These are phyloP conservation scores for Podospora pseudoanserina DNA, from an alignment of 495 filamentous ascomycete genomes.

Conservation along the genomic window DNA sequence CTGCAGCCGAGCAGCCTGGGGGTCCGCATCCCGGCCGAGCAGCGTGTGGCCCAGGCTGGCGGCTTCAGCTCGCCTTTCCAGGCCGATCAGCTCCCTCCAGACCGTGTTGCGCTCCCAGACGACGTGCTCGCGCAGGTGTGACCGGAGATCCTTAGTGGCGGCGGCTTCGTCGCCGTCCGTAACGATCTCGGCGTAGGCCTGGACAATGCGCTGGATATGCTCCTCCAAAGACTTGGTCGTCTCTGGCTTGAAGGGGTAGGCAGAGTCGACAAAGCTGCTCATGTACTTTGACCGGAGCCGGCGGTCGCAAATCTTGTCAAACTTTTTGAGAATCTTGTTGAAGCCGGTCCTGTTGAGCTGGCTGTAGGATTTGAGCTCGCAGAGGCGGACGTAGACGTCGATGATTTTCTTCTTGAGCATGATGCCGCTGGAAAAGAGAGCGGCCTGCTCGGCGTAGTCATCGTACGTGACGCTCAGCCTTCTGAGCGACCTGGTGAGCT, in stretches of 20 bases:
- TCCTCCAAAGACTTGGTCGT: constrained; percentile 68
- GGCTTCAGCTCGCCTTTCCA: constrained; percentile 93
- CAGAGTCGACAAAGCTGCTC: constrained; percentile 61
- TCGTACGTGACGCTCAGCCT: constrained; percentile 61
- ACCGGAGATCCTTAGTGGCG: constrained; percentile 78
- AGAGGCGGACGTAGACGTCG: constrained; percentile 85
- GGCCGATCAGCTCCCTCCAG: constrained; percentile 98
- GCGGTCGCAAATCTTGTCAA: constrained; percentile 90
- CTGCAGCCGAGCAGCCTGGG: constrained; percentile 66
- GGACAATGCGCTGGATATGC: constrained; percentile 68
- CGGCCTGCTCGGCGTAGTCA: constrained; percentile 70
- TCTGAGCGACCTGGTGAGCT: constrained; percentile 45
- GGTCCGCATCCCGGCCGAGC: constrained; percentile 69
- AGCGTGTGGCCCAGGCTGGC: constrained; percentile 86
- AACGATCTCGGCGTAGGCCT: constrained; percentile 73
- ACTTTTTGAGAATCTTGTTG: constrained; percentile 94
- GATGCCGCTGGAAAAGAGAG: constrained; percentile 74
- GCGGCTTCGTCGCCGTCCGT: constrained; percentile 70
- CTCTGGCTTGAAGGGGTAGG: constrained; percentile 69
- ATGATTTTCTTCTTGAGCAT: constrained; percentile 88
- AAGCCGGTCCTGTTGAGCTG: constrained; percentile 97
- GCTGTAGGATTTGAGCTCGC: constrained; percentile 91
- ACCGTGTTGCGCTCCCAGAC: constrained; percentile 99
- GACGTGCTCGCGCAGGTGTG: constrained; percentile 93
- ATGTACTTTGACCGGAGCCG: constrained; percentile 74